A percentile compares a stretch with the other conserved stretches of the same genome.
These are phyloP conservation scores for Xylariales sp. DNA, from an alignment of 2,329 filamentous ascomycete genomes.

Conservation along the genomic window DNA sequence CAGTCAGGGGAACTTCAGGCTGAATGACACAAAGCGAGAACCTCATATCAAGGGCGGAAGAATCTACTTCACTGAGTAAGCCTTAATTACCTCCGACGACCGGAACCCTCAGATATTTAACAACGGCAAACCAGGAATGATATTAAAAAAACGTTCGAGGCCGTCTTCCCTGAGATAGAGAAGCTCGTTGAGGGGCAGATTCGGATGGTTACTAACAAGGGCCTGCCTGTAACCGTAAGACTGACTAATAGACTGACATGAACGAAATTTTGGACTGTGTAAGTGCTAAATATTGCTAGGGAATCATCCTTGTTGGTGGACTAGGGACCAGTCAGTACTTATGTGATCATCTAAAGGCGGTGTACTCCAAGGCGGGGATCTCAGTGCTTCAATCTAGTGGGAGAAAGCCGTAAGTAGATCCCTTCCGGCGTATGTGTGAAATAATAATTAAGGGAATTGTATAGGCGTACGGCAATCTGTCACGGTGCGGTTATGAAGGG, in stretches of 20 bases:
- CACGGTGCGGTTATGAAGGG: slow-evolving; percentile 17
- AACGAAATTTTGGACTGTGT: too few species aligned
- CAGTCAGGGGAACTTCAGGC: background rate
- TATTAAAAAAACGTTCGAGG: background rate
- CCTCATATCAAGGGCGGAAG: background rate
- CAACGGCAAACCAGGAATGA: background rate
- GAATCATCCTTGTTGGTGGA: background rate
- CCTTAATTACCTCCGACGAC: too few species aligned
- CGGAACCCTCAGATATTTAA: background rate
- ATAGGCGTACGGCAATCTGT: slow-evolving; percentile 22
- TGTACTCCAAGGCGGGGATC: background rate
- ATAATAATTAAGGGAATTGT: background rate
- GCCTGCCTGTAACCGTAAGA: background rate
- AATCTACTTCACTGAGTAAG: background rate
- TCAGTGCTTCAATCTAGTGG: slow-evolving; percentile 2
- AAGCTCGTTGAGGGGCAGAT: background rate
- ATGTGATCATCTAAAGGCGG: background rate
- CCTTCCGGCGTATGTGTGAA: too few species aligned
- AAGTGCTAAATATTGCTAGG: background rate
- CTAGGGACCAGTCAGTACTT: background rate
- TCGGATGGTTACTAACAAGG: background rate
- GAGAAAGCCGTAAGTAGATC: slow-evolving; percentile 5
- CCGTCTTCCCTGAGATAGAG: background rate
- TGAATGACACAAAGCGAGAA: background rate
- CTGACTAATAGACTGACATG: too few species aligned